These are phyloP conservation scores for Priceomyces melissophilus DNA, from an alignment of 805 yeast species.

Conservation along the genomic window DNA sequence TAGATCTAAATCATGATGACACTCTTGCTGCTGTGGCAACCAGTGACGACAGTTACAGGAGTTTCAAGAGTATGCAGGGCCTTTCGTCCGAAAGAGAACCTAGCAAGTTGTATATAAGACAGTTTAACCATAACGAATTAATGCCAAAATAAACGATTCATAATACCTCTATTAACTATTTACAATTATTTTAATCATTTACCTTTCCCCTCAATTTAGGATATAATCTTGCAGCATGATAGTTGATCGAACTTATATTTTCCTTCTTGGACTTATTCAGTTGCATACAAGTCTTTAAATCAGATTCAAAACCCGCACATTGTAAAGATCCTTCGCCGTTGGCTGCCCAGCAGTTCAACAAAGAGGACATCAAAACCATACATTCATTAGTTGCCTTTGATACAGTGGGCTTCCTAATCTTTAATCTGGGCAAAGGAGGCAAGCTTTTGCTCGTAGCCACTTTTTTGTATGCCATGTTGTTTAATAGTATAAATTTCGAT, in stretches of 20 bases:
- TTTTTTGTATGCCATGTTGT: conserved; percentile 40
- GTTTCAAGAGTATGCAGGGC: conserved; percentile 8
- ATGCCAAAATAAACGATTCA: conserved; percentile 8
- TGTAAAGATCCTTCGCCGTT: conserved; percentile 76
- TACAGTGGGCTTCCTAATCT: conserved; percentile 62
- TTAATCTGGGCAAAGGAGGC: conserved; percentile 74
- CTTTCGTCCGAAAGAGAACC: conserved; percentile 11
- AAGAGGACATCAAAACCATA: conserved; percentile 74
- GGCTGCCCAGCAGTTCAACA: conserved; percentile 94
- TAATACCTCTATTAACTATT: not conserved
- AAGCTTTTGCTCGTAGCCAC: conserved; percentile 38
- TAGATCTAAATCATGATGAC: conserved; percentile 16
- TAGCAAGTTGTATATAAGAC: conserved; percentile 16
- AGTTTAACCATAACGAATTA: conserved; percentile 9
- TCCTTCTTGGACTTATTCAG: conserved; percentile 38
- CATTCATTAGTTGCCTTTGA: conserved; percentile 67
- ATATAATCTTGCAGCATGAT: conserved; percentile 53
- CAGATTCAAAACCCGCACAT: conserved; percentile 64
- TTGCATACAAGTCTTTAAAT: conserved; percentile 74
- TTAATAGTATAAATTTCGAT: conserved; percentile 1
- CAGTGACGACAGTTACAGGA: conserved; percentile 43
- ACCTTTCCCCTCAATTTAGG: conserved; percentile 51
- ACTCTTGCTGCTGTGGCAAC: conserved; percentile 33
- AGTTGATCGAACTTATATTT: conserved; percentile 46
- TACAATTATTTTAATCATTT: conserved; percentile 20